phyloP scores from a whole-genome alignment of 805 yeast species.

The Metschnikowia continentalis region DNA sequence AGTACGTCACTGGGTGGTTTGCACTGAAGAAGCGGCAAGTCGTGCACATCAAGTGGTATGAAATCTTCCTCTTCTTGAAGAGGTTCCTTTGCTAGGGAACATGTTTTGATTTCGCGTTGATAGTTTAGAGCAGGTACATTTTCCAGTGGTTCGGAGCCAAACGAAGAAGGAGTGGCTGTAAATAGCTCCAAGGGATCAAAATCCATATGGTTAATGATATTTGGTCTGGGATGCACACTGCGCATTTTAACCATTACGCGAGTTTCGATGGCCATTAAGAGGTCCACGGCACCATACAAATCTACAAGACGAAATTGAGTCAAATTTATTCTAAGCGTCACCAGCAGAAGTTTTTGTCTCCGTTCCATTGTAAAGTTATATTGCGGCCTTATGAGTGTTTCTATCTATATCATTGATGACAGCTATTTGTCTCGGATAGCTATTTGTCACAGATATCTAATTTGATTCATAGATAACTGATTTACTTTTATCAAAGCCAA shows the following conservation, averaged over 20 bases:
- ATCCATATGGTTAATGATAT: slow-evolving; percentile 22
- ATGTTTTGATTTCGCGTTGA: neutral
- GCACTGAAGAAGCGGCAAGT: slow-evolving; percentile 49
- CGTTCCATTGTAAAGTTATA: neutral
- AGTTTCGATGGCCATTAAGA: neutral
- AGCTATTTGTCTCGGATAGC: too few relatives aligned
- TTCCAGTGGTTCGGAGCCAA: neutral
- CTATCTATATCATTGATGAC: too few relatives aligned
- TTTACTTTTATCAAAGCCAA: too few relatives aligned
- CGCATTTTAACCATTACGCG: neutral
- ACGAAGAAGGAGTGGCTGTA: slow-evolving; percentile 21
- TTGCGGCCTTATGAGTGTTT: too few relatives aligned
- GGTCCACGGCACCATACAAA: neutral
- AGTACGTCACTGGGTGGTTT: slow-evolving; percentile 48
- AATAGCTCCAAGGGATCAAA: slow-evolving; percentile 41
- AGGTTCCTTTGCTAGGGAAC: neutral
- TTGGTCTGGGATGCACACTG: neutral
- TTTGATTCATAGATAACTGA: too few relatives aligned
- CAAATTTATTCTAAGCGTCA: too few relatives aligned
- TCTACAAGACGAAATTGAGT: neutral
- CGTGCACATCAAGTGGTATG: slow-evolving; percentile 48
- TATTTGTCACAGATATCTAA: too few relatives aligned
- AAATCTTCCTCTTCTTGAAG: neutral
- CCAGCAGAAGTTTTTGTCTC: neutral
- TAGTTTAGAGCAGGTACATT: neutral